Base-by-base conservation (phyloP, 2,329 filamentous ascomycete species). In the Sporothrix globosa region DNA sequence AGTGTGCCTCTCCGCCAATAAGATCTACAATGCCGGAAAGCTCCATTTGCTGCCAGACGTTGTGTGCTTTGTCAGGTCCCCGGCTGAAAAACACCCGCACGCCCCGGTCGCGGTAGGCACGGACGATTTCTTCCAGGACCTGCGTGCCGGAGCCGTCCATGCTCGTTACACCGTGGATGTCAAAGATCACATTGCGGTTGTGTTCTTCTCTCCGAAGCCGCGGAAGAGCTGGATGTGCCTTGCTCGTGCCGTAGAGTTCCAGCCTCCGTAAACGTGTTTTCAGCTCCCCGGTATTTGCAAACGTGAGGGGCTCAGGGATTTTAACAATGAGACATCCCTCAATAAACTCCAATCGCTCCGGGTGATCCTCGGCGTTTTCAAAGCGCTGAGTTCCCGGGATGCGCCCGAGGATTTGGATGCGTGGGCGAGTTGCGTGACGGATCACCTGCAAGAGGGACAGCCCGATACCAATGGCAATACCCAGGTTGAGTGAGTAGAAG, bases 311-410 rank as follows among this genome's bases (percentile, higher is more conserved):
- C 78, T 99, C 96, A 0, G 96, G 95, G 69, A 99, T 98, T 83
- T 98, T 98, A 76, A 98, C 93, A 72, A 99, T 97, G 11, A 99
- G 83, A 72, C 92, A 96, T 19, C 95, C 92, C 74, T 97, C 94
- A 68, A 97, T 87, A 76, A 97, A 94, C 78, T 98, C 95, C 3
- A 98, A 84, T 39, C 86, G 85, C 58, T 91, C 88, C 0, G 90
- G 87, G 70, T 91, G 87, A 0, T 90, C 82, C 76, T 90, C 94
- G 1, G 94, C 93, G 76, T 96, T 97, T 74, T 95, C 92, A 76
- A 97, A 97, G 5, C 88, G 88, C 74, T 91, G 87, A 0, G 92
- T 96, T 13, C 92, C 92, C 0, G 92, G 91, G 1, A 97, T 89
- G 70, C 95, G 92, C 48, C 96, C 96, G 0, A 99, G 84, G 77